phyloP scores from a whole-genome alignment of 1,139 yeast species.

The Debaryomyces sp. region DNA sequence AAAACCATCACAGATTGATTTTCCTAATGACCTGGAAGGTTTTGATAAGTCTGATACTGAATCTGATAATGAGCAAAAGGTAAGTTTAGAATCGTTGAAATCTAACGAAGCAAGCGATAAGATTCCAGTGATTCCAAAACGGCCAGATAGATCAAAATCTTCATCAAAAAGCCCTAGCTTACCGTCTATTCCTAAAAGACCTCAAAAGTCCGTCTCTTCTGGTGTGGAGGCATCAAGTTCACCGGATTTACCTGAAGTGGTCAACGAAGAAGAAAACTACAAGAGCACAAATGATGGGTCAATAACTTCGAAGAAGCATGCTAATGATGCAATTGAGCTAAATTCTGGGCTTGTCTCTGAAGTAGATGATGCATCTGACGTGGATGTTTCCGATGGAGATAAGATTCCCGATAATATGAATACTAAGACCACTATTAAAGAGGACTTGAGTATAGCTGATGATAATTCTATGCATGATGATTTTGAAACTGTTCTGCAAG shows the following conservation, averaged over 20 bases:
- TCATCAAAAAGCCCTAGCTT: not conserved
- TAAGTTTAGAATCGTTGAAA: not conserved
- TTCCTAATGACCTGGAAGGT: not conserved
- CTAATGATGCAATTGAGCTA: not conserved
- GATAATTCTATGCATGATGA: conserved; percentile 31
- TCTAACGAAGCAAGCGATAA: not conserved
- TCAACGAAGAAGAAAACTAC: not conserved
- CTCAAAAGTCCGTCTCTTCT: conserved; percentile 9
- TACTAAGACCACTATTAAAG: conserved; percentile 34
- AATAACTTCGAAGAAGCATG: not conserved
- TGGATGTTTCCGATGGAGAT: conserved; percentile 32
- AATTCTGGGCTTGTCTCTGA: not conserved
- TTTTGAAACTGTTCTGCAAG: conserved; percentile 37
- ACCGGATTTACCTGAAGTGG: conserved; percentile 8
- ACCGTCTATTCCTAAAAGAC: conserved; percentile 24
- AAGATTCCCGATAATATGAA: conserved; percentile 40
- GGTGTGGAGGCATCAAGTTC: not conserved
- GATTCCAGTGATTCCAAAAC: conserved; percentile 22
- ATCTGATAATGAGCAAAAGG: not conserved
- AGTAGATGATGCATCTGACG: not conserved
- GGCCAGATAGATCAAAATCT: conserved; percentile 17
- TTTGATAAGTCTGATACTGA: not conserved
- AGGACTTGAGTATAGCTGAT: conserved; percentile 26
- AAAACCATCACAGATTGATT: not conserved
- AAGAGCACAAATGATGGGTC: not conserved